Percentiles rank a stretch among this genome's conserved stretches.
These are phyloP conservation scores for Lactarius hatsudake DNA, from an alignment of 768 basidiomycete species.

Conservation along the genomic window DNA sequence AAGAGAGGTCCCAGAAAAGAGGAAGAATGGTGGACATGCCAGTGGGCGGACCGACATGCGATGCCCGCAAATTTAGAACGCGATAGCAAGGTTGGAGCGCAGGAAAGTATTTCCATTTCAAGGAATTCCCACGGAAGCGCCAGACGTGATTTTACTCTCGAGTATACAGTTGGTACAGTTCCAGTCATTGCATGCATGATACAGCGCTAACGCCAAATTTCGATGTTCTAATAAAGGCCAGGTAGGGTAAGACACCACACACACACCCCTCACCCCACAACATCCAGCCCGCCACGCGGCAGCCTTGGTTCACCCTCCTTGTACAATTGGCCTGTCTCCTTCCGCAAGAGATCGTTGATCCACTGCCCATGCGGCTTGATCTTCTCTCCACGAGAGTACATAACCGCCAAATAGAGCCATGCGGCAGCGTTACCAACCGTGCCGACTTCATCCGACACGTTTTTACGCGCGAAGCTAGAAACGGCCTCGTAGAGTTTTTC, in stretches of 20 bases:
- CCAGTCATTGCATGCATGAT: background rate
- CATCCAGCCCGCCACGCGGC: slow-evolving; percentile 44
- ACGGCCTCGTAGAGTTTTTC: slow-evolving; percentile 50
- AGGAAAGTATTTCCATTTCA: slow-evolving; percentile 4
- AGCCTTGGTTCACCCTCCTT: slow-evolving; percentile 64
- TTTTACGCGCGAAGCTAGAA: slow-evolving; percentile 55
- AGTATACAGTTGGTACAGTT: background rate
- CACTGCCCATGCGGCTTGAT: slow-evolving; percentile 79
- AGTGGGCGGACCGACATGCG: background rate
- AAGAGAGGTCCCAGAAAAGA: slow-evolving; percentile 92
- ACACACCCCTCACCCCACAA: slow-evolving; percentile 13
- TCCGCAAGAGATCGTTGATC: slow-evolving; percentile 78
- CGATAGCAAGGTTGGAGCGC: background rate
- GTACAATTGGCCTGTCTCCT: slow-evolving; percentile 74
- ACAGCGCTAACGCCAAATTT: slow-evolving; percentile 6
- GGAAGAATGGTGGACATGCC: slow-evolving; percentile 84
- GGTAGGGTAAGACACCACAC: background rate
- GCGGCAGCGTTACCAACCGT: slow-evolving; percentile 77
- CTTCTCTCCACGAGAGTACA: slow-evolving; percentile 73
- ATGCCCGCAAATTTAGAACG: background rate
- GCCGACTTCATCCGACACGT: slow-evolving; percentile 81
- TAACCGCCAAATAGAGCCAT: slow-evolving; percentile 72
- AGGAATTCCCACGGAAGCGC: background rate
- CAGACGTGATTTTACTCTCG: background rate
- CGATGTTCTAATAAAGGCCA: slow-evolving; percentile 5